A percentile compares a stretch with the other conserved stretches of the same genome.
These are phyloP conservation scores for Cryptococcus hybrid DNA, from an alignment of 1,284 basidiomycete genomes.

Conservation along the genomic window DNA sequence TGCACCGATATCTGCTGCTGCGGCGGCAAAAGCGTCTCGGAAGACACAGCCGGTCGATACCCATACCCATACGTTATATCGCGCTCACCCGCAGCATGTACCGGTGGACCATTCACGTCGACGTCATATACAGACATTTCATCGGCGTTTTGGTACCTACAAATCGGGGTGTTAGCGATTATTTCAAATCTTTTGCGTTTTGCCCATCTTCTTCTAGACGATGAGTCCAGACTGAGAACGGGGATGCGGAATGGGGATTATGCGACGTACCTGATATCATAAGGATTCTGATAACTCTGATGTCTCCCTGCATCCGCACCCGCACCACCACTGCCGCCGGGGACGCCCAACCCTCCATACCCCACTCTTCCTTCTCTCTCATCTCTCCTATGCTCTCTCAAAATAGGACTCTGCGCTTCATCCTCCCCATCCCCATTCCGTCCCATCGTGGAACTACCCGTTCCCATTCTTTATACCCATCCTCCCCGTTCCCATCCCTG, in stretches of 20 bases:
- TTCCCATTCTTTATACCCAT: conserved; percentile 8
- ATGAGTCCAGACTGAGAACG: no score
- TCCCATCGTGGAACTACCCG: neutral
- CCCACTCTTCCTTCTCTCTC: neutral
- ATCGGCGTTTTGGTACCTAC: conserved; percentile 20
- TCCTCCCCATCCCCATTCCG: conserved; percentile 12
- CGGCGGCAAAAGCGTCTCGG: conserved; percentile 1
- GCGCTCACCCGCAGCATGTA: conserved; percentile 4
- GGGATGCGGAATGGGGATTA: neutral
- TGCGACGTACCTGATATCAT: conserved; percentile 27
- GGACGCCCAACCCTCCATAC: neutral
- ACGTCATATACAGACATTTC: conserved; percentile 33
- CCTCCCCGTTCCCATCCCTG: no score
- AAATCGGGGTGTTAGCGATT: neutral
- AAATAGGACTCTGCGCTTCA: conserved; percentile 19
- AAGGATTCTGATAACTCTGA: conserved; percentile 29
- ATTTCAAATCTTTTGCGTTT: neutral
- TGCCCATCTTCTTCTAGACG: no score
- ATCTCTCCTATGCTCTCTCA: conserved; percentile 4
- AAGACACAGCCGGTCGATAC: conserved; percentile 6
- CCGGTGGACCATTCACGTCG: conserved; percentile 7
- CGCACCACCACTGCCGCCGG: neutral
- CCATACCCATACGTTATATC: conserved; percentile 13
- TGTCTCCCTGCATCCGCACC: conserved; percentile 1
- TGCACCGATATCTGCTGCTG: neutral